A percentile compares a stretch with the other conserved stretches of the same genome.
Evolutionary conservation across 441 rosid species (phyloP).

Genomic region (Euphorbia schlechtendalii): DNA sequence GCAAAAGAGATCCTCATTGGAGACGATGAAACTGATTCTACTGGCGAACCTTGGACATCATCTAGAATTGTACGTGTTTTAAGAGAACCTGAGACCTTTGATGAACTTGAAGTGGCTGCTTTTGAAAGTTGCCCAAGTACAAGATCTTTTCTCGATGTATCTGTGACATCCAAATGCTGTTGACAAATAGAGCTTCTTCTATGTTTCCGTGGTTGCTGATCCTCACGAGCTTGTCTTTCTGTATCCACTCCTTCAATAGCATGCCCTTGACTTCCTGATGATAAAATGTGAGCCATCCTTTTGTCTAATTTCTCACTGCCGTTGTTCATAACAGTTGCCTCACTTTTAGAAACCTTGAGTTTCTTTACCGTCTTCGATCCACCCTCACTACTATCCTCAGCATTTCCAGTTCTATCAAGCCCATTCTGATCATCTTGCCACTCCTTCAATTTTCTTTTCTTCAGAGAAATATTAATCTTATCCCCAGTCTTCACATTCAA

Average conservation of each 20-base stretch:
- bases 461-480: slow-evolving; percentile 25
- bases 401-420: slow-evolving; percentile 19
- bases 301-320: slow-evolving; percentile 21
- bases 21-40: slow-evolving; percentile 74
- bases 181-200: slow-evolving; percentile 24
- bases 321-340: slow-evolving; percentile 22
- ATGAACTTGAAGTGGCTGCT: slow-evolving; percentile 58
- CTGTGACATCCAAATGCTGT: slow-evolving; percentile 23
- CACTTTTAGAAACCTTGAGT: slow-evolving; percentile 26
- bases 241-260: slow-evolving; percentile 27
- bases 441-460: slow-evolving; percentile 43
- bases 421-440: slow-evolving; percentile 32
- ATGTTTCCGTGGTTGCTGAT: slow-evolving; percentile 23
- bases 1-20: slow-evolving; percentile 42
- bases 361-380: slow-evolving; percentile 33
- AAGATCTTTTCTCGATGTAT: slow-evolving; percentile 30
- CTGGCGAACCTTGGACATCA: slow-evolving; percentile 54
- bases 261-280: slow-evolving; percentile 21
- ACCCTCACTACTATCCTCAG: slow-evolving; percentile 34
- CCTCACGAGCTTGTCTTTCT: slow-evolving; percentile 21
- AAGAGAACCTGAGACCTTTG: slow-evolving; percentile 49
- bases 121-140: slow-evolving; percentile 36
- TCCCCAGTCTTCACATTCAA: slow-evolving; percentile 29
- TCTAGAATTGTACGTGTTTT: slow-evolving; percentile 39
- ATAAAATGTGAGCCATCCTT: slow-evolving; percentile 11